Percentiles rank a stretch among this genome's conserved stretches.
phyloP scores from a whole-genome alignment of 768 basidiomycete species.

The Sistotremastrum suecicum region DNA sequence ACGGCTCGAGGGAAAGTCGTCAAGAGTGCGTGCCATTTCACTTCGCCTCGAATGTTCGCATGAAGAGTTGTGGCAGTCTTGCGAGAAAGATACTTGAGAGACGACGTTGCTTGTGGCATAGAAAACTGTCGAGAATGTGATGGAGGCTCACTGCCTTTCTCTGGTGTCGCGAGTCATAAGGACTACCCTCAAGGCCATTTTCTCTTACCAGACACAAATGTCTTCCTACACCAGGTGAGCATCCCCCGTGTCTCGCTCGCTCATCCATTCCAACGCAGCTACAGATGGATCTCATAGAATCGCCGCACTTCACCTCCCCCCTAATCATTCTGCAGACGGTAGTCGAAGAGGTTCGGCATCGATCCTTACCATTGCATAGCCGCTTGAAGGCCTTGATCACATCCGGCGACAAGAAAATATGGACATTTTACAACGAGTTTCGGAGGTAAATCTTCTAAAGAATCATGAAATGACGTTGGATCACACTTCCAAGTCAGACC shows the following conservation, averaged over 20 bases:
- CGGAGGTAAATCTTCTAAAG: constrained; percentile 40
- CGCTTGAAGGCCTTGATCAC: constrained; percentile 75
- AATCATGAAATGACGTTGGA: not conserved
- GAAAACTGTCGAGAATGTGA: constrained; percentile 51
- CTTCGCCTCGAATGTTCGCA: not conserved
- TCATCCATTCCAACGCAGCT: constrained; percentile 4
- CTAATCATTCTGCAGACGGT: constrained; percentile 92
- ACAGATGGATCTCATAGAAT: constrained; percentile 91
- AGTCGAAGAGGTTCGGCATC: constrained; percentile 89
- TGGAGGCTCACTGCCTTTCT: constrained; percentile 33
- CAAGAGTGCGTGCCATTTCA: constrained; percentile 43
- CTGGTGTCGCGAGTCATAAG: constrained; percentile 44
- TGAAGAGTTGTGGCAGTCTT: constrained; percentile 38
- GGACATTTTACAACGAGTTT: constrained; percentile 82
- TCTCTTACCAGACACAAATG: constrained; percentile 87
- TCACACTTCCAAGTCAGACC: constrained; percentile 43
- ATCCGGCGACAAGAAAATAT: constrained; percentile 74
- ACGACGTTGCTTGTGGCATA: constrained; percentile 84
- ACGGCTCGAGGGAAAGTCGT: constrained; percentile 88
- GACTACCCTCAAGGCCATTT: constrained; percentile 58
- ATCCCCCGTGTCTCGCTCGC: not conserved
- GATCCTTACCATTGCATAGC: constrained; percentile 85
- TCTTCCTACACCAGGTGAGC: constrained; percentile 76
- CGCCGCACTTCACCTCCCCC: constrained; percentile 55
- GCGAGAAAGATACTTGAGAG: constrained; percentile 84